These are phyloP conservation scores for Cryptococcus jaspeensis DNA, from an alignment of 1,284 basidiomycete species.

Conservation along the genomic window DNA sequence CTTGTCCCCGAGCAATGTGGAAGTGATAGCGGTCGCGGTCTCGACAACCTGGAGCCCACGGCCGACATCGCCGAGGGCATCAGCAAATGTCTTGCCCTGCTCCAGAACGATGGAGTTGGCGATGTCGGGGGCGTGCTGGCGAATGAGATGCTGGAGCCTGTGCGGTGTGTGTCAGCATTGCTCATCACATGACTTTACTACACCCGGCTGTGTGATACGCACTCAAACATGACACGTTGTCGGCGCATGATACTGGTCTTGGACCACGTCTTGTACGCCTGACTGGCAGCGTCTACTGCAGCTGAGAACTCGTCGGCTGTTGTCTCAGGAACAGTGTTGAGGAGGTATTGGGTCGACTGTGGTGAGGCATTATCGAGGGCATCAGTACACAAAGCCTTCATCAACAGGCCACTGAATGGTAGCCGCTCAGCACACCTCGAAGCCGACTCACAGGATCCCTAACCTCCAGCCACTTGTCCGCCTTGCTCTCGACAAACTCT, in stretches of 20 bases:
- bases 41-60: slow-evolving; percentile 93
- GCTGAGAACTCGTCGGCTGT: slow-evolving; percentile 76
- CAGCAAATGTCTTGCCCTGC: slow-evolving; percentile 85
- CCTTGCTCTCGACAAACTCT: slow-evolving; percentile 72
- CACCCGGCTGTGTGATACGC: slow-evolving; percentile 27
- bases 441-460: slow-evolving; percentile 72
- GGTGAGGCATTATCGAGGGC: not conserved
- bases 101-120: slow-evolving; percentile 68
- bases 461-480: slow-evolving; percentile 77
- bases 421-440: not conserved
- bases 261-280: slow-evolving; percentile 89
- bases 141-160: slow-evolving; percentile 76
- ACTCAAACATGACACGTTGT: slow-evolving; percentile 89
- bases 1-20: slow-evolving; percentile 81
- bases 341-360: slow-evolving; percentile 81
- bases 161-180: not conserved
- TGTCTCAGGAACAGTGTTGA: slow-evolving; percentile 87
- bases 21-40: slow-evolving; percentile 77
- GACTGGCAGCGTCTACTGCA: slow-evolving; percentile 81
- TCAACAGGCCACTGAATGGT: not conserved
- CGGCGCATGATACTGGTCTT: slow-evolving; percentile 78
- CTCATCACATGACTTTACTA: not conserved
- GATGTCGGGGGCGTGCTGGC: slow-evolving; percentile 64
- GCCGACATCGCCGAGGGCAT: slow-evolving; percentile 91
- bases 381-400: not conserved